These are phyloP conservation scores for Aureoboletus auriporus DNA, from an alignment of 768 basidiomycete genomes.

Conservation along the genomic window DNA sequence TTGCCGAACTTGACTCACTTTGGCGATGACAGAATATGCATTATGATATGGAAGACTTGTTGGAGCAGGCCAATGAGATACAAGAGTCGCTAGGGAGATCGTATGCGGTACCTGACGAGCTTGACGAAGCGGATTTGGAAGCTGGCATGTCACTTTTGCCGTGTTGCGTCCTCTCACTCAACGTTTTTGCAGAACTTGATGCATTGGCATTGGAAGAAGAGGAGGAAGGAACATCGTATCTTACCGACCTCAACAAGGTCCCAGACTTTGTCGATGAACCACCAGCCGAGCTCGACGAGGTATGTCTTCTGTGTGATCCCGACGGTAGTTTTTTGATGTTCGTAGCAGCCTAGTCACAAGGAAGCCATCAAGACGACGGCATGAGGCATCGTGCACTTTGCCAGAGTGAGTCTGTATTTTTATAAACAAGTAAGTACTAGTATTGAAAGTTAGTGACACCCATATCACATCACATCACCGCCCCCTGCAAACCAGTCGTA, in stretches of 20 bases:
- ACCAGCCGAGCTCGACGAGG: slow-evolving; percentile 68
- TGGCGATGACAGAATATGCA: slow-evolving; percentile 71
- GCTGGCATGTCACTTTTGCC: slow-evolving; percentile 57
- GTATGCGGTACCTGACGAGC: slow-evolving; percentile 94
- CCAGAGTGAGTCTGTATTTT: slow-evolving; percentile 13
- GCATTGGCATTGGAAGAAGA: slow-evolving; percentile 90
- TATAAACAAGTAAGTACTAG: not conserved
- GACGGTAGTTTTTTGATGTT: not conserved
- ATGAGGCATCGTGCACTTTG: slow-evolving; percentile 6
- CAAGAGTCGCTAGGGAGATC: slow-evolving; percentile 91
- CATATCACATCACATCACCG: slow-evolving; percentile 55
- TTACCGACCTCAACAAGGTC: slow-evolving; percentile 78
- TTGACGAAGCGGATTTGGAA: slow-evolving; percentile 96
- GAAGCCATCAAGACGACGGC: slow-evolving; percentile 58
- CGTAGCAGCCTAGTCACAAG: slow-evolving; percentile 39
- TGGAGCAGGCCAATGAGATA: slow-evolving; percentile 97
- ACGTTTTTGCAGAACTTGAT: slow-evolving; percentile 71
- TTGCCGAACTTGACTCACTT: not conserved
- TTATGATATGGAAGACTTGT: slow-evolving; percentile 95
- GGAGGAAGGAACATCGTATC: slow-evolving; percentile 86
- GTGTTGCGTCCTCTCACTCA: not conserved
- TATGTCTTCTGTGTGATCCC: slow-evolving; percentile 24
- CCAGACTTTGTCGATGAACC: slow-evolving; percentile 93
- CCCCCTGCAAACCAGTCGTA: slow-evolving; percentile 78
- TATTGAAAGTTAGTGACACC: slow-evolving; percentile 34